Percentiles rank a stretch among this genome's conserved stretches.
These are phyloP conservation scores for Aspergillus pseudoglaucus DNA, from an alignment of 2,329 filamentous ascomycete genomes.

Conservation along the genomic window DNA sequence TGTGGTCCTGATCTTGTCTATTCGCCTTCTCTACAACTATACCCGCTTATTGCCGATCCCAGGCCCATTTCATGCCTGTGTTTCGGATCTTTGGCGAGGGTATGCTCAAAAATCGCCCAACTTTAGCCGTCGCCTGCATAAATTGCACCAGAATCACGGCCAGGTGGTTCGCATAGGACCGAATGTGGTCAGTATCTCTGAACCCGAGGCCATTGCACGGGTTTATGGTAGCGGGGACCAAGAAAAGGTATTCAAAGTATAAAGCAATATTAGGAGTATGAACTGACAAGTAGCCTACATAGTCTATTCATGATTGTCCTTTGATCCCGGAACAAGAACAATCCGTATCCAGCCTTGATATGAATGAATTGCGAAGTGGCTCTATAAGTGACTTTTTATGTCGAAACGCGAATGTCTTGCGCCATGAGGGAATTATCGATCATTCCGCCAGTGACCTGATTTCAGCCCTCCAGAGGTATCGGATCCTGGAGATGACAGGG, in stretches of 20 bases:
- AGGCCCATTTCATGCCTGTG: constrained; percentile 8
- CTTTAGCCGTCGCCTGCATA: constrained; percentile 4
- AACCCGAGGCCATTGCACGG: constrained; percentile 7
- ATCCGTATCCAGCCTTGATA: neutral
- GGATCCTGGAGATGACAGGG: neutral
- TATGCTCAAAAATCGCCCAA: constrained; percentile 1
- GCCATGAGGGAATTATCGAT: neutral
- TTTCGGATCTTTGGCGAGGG: constrained; percentile 10
- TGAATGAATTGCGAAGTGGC: neutral
- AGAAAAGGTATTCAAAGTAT: neutral
- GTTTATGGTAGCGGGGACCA: neutral
- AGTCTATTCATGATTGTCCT: neutral
- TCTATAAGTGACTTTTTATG: neutral
- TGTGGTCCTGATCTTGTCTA: constrained; percentile 2
- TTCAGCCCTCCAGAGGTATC: neutral
- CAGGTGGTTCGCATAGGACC: constrained; percentile 25
- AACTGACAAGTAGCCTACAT: neutral
- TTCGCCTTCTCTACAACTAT: constrained; percentile 9
- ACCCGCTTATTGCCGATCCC: constrained; percentile 8
- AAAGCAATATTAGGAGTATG: neutral
- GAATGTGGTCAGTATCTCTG: constrained; percentile 19
- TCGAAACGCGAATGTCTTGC: neutral
- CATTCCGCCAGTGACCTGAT: neutral
- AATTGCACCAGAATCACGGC: constrained; percentile 25
- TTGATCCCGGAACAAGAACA: neutral